These are phyloP conservation scores for Ogataea methanolica DNA, from an alignment of 805 yeast genomes.

Conservation along the genomic window DNA sequence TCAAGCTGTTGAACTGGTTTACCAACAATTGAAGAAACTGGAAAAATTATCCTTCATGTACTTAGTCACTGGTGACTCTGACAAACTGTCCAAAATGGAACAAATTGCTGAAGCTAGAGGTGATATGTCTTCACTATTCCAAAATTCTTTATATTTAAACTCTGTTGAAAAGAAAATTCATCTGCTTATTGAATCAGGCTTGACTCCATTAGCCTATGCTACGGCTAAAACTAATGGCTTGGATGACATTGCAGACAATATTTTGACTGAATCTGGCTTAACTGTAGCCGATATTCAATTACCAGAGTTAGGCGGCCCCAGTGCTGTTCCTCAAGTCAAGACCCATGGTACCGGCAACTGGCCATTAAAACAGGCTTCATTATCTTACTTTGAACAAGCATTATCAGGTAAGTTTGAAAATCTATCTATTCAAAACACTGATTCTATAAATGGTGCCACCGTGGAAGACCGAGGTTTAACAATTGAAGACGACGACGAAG, in stretches of 20 bases:
- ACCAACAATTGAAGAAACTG: conserved; percentile 80
- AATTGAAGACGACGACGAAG: conserved; percentile 27
- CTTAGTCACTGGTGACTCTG: conserved; percentile 73
- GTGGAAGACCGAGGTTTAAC: not conserved
- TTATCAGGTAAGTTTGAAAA: conserved; percentile 72
- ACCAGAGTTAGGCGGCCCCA: conserved; percentile 33
- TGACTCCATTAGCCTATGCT: conserved; percentile 87
- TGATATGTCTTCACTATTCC: conserved; percentile 73
- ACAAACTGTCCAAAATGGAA: conserved; percentile 78
- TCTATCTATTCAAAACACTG: conserved; percentile 43
- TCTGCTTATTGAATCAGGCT: conserved; percentile 71
- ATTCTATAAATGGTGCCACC: not conserved
- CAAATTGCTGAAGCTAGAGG: conserved; percentile 85
- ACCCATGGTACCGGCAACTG: conserved; percentile 51
- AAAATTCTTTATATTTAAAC: conserved; percentile 74
- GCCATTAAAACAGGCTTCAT: conserved; percentile 73
- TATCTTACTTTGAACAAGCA: conserved; percentile 84
- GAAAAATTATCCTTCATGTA: conserved; percentile 90
- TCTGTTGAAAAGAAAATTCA: conserved; percentile 71
- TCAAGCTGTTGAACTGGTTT: conserved; percentile 77
- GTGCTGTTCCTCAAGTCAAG: conserved; percentile 45
- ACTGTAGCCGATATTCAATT: conserved; percentile 53
- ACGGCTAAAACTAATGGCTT: conserved; percentile 86
- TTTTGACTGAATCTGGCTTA: conserved; percentile 66
- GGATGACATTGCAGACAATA: conserved; percentile 65